Conservation (phyloP, 495 filamentous ascomycete genomes). For the Penicillium roqueforti region DNA sequence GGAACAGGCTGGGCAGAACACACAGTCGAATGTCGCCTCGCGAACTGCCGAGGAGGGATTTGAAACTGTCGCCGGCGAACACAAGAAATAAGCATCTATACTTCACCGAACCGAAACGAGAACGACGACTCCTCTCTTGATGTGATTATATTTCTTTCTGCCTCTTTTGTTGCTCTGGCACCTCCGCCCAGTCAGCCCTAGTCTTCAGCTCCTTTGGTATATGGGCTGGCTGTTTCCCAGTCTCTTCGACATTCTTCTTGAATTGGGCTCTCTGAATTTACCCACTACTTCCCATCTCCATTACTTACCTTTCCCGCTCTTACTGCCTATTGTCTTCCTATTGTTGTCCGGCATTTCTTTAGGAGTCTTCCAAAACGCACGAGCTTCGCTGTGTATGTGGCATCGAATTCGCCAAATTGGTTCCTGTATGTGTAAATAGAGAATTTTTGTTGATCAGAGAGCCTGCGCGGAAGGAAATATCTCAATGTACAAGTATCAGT, state of each 20-base stretch:
- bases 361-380: conserved; percentile 9
- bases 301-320: conserved; percentile 4
- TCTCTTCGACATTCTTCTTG: background rate
- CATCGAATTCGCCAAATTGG: background rate
- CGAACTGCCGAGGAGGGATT: conserved; percentile 42
- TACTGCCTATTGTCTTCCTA: conserved; percentile 1
- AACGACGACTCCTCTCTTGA: conserved; percentile 14
- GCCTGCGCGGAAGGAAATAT: background rate
- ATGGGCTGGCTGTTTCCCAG: background rate
- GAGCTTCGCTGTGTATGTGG: conserved; percentile 1
- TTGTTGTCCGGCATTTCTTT: conserved; percentile 10
- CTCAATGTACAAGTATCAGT: conserved; percentile 9
- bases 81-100: conserved; percentile 26
- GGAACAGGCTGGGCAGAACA: conserved; percentile 1
- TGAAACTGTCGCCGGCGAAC: conserved; percentile 43
- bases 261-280: background rate
- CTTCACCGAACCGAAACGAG: conserved; percentile 4
- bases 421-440: conserved; percentile 21
- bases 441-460: conserved; percentile 1
- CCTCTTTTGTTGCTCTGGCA: background rate
- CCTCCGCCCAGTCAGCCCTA: background rate
- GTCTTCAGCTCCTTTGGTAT: background rate
- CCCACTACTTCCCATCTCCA: background rate
- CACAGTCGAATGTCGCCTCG: background rate
- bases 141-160: conserved; percentile 1